Percentiles rank a stretch among this genome's conserved stretches.
These are phyloP conservation scores for Trypanosoma cruzi DNA, from an alignment of 208 protist species.

Conservation along the genomic window DNA sequence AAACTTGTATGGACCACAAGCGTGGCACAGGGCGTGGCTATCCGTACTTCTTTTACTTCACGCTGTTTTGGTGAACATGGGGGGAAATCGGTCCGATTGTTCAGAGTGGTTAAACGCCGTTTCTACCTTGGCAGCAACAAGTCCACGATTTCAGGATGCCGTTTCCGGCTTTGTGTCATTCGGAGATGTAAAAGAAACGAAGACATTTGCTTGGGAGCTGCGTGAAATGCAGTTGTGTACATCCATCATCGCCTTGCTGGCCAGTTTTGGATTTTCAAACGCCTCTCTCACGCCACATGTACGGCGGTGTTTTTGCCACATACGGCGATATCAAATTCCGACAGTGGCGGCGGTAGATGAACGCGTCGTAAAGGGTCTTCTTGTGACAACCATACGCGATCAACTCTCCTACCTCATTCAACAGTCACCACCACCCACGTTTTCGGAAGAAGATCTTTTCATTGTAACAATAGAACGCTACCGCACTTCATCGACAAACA, in stretches of 20 bases:
- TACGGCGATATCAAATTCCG: constrained; percentile 30
- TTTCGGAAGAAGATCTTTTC: constrained; percentile 3
- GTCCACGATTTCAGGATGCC: constrained; percentile 50
- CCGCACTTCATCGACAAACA: not conserved
- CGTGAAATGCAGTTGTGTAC: constrained; percentile 57
- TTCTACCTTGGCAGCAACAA: constrained; percentile 34
- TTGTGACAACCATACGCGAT: constrained; percentile 33
- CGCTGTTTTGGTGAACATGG: constrained; percentile 17
- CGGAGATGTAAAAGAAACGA: constrained; percentile 8
- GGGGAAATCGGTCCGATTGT: constrained; percentile 10
- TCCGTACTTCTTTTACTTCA: constrained; percentile 50
- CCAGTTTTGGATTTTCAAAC: constrained; percentile 36
- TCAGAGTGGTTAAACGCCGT: constrained; percentile 35
- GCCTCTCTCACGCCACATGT: constrained; percentile 43
- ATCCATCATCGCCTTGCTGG: constrained; percentile 37
- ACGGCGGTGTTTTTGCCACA: constrained; percentile 45
- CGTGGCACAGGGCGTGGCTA: constrained; percentile 64
- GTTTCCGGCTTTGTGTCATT: constrained; percentile 46
- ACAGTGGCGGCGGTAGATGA: constrained; percentile 15
- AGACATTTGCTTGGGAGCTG: constrained; percentile 58
- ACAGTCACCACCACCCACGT: constrained; percentile 11
- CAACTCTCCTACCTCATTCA: constrained; percentile 40
- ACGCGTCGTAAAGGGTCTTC: constrained; percentile 19
- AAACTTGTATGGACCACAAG: constrained; percentile 37
- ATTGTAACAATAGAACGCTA: constrained; percentile 22